Conservation (phyloP, 2,329 filamentous ascomycete species). For the Colletotrichum tanaceti region DNA sequence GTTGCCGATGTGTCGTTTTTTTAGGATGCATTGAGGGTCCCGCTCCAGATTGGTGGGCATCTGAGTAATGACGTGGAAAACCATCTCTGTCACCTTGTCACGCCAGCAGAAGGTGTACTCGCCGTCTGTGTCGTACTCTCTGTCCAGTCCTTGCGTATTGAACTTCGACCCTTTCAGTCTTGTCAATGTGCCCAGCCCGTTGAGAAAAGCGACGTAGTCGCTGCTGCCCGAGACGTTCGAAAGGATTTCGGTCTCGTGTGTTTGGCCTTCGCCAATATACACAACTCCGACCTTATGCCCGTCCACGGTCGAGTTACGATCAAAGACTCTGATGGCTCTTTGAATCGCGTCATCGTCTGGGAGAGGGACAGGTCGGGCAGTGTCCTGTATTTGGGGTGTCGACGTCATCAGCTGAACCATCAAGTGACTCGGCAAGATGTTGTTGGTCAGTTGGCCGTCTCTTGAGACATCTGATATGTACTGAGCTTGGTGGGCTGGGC, state of each 20-base stretch:
- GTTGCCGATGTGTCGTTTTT: slow-evolving; percentile 96
- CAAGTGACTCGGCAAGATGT: slow-evolving; percentile 78
- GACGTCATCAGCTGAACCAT: slow-evolving; percentile 76
- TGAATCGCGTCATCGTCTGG: slow-evolving; percentile 76
- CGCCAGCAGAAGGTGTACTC: slow-evolving; percentile 94
- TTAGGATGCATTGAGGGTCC: slow-evolving; percentile 81
- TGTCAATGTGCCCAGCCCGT: slow-evolving; percentile 83
- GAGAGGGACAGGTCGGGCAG: slow-evolving; percentile 78
- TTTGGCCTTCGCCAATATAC: slow-evolving; percentile 91
- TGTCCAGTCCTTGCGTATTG: slow-evolving; percentile 93
- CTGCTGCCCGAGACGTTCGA: slow-evolving; percentile 86
- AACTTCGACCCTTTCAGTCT: slow-evolving; percentile 84
- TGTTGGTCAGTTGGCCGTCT: slow-evolving; percentile 65
- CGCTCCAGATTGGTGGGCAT: slow-evolving; percentile 90
- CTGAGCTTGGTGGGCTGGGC: slow-evolving; percentile 66
- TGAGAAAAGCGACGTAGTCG: slow-evolving; percentile 88
- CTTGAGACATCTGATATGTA: slow-evolving; percentile 60
- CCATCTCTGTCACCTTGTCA: slow-evolving; percentile 92
- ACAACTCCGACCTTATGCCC: slow-evolving; percentile 96
- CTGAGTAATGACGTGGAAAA: slow-evolving; percentile 96
- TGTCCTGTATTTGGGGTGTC: slow-evolving; percentile 67
- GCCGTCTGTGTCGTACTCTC: slow-evolving; percentile 81
- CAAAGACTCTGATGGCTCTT: slow-evolving; percentile 83
- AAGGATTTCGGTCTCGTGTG: slow-evolving; percentile 83
- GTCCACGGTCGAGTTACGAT: slow-evolving; percentile 89